These are phyloP conservation scores for Kodamaea kakaduensis DNA, from an alignment of 805 yeast genomes.

Conservation along the genomic window DNA sequence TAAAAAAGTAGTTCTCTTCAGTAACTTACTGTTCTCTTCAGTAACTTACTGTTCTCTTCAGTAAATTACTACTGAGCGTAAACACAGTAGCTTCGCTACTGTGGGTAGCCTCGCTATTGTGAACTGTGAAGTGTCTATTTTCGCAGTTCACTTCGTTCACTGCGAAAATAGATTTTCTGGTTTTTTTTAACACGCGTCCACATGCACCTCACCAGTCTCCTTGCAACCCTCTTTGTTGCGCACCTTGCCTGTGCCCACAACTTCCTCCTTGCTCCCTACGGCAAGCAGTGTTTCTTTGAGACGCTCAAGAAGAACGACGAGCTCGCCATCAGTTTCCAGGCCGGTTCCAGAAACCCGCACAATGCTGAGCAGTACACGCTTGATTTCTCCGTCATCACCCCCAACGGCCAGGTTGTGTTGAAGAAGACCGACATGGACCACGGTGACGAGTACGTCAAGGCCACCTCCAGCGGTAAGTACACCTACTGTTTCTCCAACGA, in stretches of 20 bases:
- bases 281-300: slow-evolving; percentile 87
- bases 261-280: slow-evolving; percentile 75
- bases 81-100: no score
- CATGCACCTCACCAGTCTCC: slow-evolving; percentile 8
- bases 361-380: slow-evolving; percentile 60
- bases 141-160: no score
- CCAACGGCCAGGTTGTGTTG: slow-evolving; percentile 46
- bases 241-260: slow-evolving; percentile 55
- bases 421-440: slow-evolving; percentile 60
- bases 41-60: no score
- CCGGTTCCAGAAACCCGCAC: slow-evolving; percentile 80
- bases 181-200: slow-evolving; percentile 9
- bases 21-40: no score
- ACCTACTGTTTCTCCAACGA: slow-evolving; percentile 92
- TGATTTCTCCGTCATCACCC: slow-evolving; percentile 54
- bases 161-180: no score
- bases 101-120: no score
- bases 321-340: slow-evolving; percentile 85
- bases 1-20: no score
- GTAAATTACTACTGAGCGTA: no score
- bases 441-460: slow-evolving; percentile 71
- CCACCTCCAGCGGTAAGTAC: slow-evolving; percentile 67
- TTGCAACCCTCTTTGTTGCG: slow-evolving; percentile 5
- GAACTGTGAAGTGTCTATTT: no score
- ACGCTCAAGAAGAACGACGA: slow-evolving; percentile 78